phyloP scores from a whole-genome alignment of 73 alveolate species.

The Durusdinium trenchii region DNA sequence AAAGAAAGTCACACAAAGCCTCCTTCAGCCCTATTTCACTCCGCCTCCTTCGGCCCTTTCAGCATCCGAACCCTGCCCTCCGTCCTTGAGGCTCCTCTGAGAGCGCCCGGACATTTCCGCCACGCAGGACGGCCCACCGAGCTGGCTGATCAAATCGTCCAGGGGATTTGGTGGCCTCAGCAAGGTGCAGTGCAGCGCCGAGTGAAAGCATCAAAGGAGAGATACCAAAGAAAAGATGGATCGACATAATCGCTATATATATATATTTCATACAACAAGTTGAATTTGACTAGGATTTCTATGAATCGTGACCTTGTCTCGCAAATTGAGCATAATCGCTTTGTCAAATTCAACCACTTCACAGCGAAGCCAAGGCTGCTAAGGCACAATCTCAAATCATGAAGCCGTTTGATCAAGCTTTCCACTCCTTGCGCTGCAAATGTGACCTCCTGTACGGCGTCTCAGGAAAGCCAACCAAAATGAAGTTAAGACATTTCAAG shows the following conservation, averaged over 20 bases:
- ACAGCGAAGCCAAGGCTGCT: background rate
- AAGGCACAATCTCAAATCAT: conserved; percentile 13
- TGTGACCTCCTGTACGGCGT: background rate
- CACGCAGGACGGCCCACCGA: conserved; percentile 78
- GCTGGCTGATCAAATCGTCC: conserved; percentile 76
- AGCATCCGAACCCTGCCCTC: too few relatives aligned
- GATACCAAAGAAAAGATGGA: too few relatives aligned
- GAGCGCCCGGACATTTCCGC: conserved; percentile 93
- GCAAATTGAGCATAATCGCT: too few relatives aligned
- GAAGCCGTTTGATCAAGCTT: conserved; percentile 2
- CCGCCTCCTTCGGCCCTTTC: too few relatives aligned
- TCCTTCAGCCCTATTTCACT: too few relatives aligned
- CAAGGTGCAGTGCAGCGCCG: too few relatives aligned
- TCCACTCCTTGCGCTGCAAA: conserved; percentile 16
- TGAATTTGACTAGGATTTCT: too few relatives aligned
- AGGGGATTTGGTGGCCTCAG: conserved; percentile 90
- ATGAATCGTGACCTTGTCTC: too few relatives aligned
- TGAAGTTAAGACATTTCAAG: background rate
- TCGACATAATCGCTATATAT: too few relatives aligned
- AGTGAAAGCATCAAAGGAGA: too few relatives aligned
- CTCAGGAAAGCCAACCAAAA: background rate
- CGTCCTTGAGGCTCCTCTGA: conserved; percentile 79
- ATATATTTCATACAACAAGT: too few relatives aligned
- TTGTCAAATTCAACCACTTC: background rate
- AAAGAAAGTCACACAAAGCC: too few relatives aligned